phyloP scores from a whole-genome alignment of 768 basidiomycete genomes.

The Tylopilus cervinicoccineus region DNA sequence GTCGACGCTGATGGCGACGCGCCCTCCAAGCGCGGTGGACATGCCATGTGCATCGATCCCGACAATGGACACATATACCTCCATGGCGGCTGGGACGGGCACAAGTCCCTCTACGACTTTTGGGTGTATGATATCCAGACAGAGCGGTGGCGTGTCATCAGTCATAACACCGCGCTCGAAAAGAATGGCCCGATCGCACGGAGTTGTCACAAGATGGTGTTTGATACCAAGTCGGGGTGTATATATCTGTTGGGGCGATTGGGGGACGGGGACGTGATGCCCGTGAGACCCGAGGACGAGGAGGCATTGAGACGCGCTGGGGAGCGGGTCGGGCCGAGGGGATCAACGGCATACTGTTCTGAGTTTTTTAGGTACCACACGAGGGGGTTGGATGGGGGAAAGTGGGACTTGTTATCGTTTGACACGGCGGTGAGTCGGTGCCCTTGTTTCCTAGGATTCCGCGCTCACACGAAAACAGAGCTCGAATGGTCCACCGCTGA shows the following conservation, averaged over 20 bases:
- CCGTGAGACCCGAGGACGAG: slow-evolving; percentile 22
- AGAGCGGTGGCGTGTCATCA: slow-evolving; percentile 60
- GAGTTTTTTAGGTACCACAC: slow-evolving; percentile 71
- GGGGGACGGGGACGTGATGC: slow-evolving; percentile 47
- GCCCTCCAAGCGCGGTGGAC: slow-evolving; percentile 69
- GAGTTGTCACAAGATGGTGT: slow-evolving; percentile 81
- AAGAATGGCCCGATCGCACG: slow-evolving; percentile 66
- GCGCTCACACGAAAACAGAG: slow-evolving; percentile 33
- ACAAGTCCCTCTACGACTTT: slow-evolving; percentile 70
- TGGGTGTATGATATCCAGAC: slow-evolving; percentile 65
- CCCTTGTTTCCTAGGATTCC: not conserved
- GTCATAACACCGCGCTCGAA: slow-evolving; percentile 50
- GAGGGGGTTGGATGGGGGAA: slow-evolving; percentile 43
- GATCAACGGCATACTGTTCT: slow-evolving; percentile 41
- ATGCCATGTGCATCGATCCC: slow-evolving; percentile 77
- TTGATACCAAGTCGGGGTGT: slow-evolving; percentile 63
- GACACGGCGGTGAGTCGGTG: slow-evolving; percentile 58
- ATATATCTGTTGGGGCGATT: slow-evolving; percentile 74
- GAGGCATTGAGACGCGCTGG: slow-evolving; percentile 18
- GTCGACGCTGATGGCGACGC: slow-evolving; percentile 60
- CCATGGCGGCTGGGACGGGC: slow-evolving; percentile 77
- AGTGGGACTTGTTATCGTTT: slow-evolving; percentile 67
- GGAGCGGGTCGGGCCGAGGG: slow-evolving; percentile 15
- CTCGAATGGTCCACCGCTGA: slow-evolving; percentile 64
- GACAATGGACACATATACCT: slow-evolving; percentile 63